A percentile compares a stretch with the other conserved stretches of the same genome.
phyloP scores from a whole-genome alignment of 805 yeast species.

The Candida michaelii region DNA sequence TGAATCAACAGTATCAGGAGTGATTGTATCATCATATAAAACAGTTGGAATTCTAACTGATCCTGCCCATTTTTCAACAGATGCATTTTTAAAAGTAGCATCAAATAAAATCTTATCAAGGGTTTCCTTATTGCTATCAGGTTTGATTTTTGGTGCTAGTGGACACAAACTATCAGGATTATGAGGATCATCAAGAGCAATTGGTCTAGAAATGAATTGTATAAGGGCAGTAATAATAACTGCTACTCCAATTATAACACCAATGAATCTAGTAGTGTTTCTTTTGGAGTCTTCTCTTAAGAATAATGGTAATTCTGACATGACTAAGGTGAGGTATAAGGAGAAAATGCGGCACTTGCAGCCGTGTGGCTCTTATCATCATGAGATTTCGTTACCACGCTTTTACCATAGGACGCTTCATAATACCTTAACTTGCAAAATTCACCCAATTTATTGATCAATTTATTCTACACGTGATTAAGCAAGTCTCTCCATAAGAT shows the following conservation, averaged over 20 bases:
- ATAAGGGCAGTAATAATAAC: not conserved
- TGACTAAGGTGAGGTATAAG: not conserved
- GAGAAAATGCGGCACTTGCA: not conserved
- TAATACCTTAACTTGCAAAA: no score
- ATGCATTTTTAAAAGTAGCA: slow-evolving; percentile 21
- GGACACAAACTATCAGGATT: slow-evolving; percentile 36
- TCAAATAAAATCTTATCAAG: slow-evolving; percentile 27
- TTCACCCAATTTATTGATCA: no score
- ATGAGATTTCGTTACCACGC: no score
- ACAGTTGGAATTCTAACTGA: slow-evolving; percentile 35
- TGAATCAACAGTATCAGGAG: slow-evolving; percentile 25
- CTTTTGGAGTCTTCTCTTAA: slow-evolving; percentile 1
- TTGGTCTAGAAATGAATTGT: not conserved
- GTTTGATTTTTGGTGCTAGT: slow-evolving; percentile 31
- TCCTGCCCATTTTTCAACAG: slow-evolving; percentile 23
- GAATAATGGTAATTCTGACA: slow-evolving; percentile 11
- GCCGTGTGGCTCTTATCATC: not conserved
- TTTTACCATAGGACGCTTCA: no score
- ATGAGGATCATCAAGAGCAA: slow-evolving; percentile 1
- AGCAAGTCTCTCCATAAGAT: no score
- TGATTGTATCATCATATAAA: slow-evolving; percentile 30
- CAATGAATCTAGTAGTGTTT: slow-evolving; percentile 3
- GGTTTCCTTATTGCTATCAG: slow-evolving; percentile 21
- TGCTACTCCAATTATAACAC: not conserved
- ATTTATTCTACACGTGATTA: no score